Base-by-base conservation (phyloP, 768 basidiomycete genomes). In the Amanita polypyramis region DNA sequence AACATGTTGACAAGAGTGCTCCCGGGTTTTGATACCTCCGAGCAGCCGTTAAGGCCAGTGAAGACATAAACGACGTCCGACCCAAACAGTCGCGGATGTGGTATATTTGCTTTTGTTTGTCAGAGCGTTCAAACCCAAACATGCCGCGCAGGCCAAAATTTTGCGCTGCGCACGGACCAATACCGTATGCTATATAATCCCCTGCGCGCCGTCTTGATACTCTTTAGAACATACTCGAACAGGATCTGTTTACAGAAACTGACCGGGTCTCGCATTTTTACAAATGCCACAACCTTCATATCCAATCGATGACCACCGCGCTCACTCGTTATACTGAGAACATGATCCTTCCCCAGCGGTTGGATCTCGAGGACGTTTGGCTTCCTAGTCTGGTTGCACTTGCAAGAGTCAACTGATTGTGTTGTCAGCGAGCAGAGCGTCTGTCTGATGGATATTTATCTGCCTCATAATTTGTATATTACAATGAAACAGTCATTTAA, bases 221-320 rank as follows among this genome's bases (percentile, higher is more conserved):
- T 66, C 75, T 59, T 68, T 55, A 79, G 79, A 80, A 78, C 77
- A 79, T 80, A 81, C 79, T 80, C 79, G 76, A 76, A 74, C 76
- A 80, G 7, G 25, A 80, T 80, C 77, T 80, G 76, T 80, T 80
- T 78, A 80, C 77, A 80, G 79, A 76, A 76, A 75, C 77, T 79
- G 76, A 79, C 78, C 76, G 77, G 77, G 76, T 80, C 77, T 79
- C 73, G 79, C 79, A 81, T 79, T 77, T 79, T 78, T 79, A 79
- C 69, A 71, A 77, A 78, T 80, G 79, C 77, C 77, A 61, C 74
- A 74, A 73, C 67, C 72, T 77, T 78, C 73, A 76, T 72, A 71
- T 80, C 74, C 76, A 76, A 65, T 75, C 74, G 79, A 81, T 81
- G n/a, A n/a, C n/a, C n/a, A n/a, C n/a, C 58, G 73, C 75, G 69